Percentiles rank a stretch among this genome's conserved stretches.
These are phyloP conservation scores for Gryganskiella cystojenkinii DNA, from an alignment of 192 early-diverging fungal genomes.

Conservation along the genomic window DNA sequence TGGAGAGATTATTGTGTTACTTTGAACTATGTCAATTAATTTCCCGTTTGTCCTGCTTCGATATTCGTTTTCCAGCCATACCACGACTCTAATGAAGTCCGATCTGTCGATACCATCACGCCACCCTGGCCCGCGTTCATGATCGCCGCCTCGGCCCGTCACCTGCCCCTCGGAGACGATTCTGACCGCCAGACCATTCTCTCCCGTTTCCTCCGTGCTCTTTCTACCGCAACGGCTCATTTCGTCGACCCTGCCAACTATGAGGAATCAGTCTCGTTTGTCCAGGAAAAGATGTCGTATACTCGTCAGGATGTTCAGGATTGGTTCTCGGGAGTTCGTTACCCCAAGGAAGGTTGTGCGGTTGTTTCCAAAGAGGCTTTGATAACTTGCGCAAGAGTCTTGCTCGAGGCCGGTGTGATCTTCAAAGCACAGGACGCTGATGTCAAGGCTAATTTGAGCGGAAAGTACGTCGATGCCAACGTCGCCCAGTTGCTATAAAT, in stretches of 20 bases:
- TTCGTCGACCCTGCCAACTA: conserved; percentile 59
- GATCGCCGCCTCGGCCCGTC: conserved; percentile 71
- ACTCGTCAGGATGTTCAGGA: conserved; percentile 65
- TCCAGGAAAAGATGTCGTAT: conserved; percentile 64
- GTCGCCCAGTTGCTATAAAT: conserved; percentile 21
- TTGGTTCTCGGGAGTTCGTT: conserved; percentile 74
- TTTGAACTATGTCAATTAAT: background rate
- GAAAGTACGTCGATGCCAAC: conserved; percentile 29
- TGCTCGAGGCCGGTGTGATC: conserved; percentile 70
- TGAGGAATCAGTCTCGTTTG: conserved; percentile 57
- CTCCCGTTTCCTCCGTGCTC: conserved; percentile 41
- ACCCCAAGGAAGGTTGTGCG: conserved; percentile 53
- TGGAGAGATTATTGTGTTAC: background rate
- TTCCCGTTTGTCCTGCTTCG: background rate
- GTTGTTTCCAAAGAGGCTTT: conserved; percentile 57
- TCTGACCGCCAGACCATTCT: conserved; percentile 31
- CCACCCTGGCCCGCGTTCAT: conserved; percentile 94
- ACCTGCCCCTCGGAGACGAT: conserved; percentile 37
- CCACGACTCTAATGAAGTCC: conserved; percentile 75
- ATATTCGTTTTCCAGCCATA: conserved; percentile 57
- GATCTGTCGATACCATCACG: conserved; percentile 77
- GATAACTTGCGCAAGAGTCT: conserved; percentile 56
- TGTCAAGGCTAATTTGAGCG: conserved; percentile 16
- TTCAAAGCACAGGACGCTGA: conserved; percentile 30
- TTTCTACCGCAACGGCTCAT: conserved; percentile 52